A percentile compares a stretch with the other conserved stretches of the same genome.
Evolutionary conservation across 78 protist genomes (phyloP).

Genomic region (Acrasis kona): DNA sequence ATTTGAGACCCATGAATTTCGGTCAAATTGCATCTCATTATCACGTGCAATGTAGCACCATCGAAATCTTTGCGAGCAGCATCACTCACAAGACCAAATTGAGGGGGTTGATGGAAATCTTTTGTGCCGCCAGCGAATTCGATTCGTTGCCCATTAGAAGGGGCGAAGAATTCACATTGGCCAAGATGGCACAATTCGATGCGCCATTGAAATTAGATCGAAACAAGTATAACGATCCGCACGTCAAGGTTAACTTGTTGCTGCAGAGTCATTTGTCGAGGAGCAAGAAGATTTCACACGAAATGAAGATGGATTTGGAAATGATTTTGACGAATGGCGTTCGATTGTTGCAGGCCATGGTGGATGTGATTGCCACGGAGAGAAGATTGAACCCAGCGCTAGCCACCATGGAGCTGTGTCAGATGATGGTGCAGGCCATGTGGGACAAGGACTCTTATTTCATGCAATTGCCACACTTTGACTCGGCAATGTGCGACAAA

Average conservation of each 20-base stretch:
- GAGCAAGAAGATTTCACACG: conserved; percentile 69
- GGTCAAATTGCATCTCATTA: conserved; percentile 93
- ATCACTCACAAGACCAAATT: conserved; percentile 14
- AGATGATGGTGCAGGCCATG: conserved; percentile 70
- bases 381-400: conserved; percentile 53
- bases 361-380: conserved; percentile 74
- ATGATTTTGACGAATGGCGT: conserved; percentile 83
- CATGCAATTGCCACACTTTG: conserved; percentile 26
- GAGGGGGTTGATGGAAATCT: conserved; percentile 28
- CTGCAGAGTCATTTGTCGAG: conserved; percentile 85
- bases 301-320: conserved; percentile 86
- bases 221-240: conserved; percentile 44
- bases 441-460: background rate
- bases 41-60: conserved; percentile 78
- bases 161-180: conserved; percentile 87
- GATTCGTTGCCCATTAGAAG: conserved; percentile 91
- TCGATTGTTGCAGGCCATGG: conserved; percentile 80
- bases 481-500: conserved; percentile 21
- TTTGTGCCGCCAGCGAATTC: conserved; percentile 63
- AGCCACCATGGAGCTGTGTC: conserved; percentile 39
- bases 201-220: conserved; percentile 46
- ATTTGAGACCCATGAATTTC: conserved; percentile 49
- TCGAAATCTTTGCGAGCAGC: conserved; percentile 35
- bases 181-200: conserved; percentile 17
- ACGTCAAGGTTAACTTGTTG: conserved; percentile 80